These are phyloP conservation scores for Colletotrichum karsti DNA, from an alignment of 2,329 filamentous ascomycete genomes.

Conservation along the genomic window DNA sequence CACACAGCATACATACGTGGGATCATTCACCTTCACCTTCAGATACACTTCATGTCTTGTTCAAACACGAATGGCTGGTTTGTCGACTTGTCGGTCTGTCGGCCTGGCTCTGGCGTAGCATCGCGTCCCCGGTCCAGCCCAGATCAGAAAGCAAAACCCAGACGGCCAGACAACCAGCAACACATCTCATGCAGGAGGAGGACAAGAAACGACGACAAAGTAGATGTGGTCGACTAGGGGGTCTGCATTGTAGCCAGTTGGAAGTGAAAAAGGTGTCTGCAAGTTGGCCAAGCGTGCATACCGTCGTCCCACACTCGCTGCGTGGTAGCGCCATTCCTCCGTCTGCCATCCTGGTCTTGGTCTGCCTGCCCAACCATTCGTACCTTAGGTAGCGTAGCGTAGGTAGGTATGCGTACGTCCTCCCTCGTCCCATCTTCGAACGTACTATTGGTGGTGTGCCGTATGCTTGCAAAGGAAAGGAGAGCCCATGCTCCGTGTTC, in stretches of 20 bases:
- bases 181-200: not conserved
- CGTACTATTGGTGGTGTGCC: conserved; percentile 18
- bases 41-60: too few species aligned
- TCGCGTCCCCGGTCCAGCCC: conserved; percentile 8
- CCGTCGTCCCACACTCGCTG: conserved; percentile 12
- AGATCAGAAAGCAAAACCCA: conserved; percentile 2
- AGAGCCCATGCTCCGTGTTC: not conserved
- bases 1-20: too few species aligned
- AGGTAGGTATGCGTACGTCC: too few species aligned
- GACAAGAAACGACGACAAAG: not conserved
- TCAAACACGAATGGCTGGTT: not conserved
- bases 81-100: conserved; percentile 1
- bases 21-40: not conserved
- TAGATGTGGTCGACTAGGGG: not conserved
- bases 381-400: too few species aligned
- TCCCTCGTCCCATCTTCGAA: too few species aligned
- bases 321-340: conserved; percentile 4
- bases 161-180: too few species aligned
- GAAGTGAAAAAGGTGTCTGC: too few species aligned
- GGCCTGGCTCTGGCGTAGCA: conserved; percentile 21
- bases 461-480: not conserved
- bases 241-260: conserved; percentile 10
- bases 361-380: conserved; percentile 15
- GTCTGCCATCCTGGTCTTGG: conserved; percentile 8
- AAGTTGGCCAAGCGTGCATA: conserved; percentile 16